Evolutionary conservation across 441 rosid genomes (phyloP).

Genomic region (Arabidopsis hybrid): DNA sequence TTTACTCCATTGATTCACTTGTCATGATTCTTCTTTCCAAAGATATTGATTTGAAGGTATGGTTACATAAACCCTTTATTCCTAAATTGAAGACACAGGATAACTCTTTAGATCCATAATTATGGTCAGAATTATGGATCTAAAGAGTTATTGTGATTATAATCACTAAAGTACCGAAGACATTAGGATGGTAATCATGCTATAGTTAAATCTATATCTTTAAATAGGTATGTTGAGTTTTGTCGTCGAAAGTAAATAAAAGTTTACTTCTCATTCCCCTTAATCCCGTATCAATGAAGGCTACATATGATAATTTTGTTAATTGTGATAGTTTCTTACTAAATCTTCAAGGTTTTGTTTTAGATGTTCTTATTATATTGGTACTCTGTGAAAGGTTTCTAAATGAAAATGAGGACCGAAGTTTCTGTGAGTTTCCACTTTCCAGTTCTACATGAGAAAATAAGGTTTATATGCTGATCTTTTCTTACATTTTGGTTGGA

Average conservation of each 20-base stretch:
- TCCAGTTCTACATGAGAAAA: background rate
- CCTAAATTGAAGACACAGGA: background rate
- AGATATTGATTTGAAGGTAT: too few relatives aligned
- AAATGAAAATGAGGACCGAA: constrained; percentile 11
- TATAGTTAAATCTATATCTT: background rate
- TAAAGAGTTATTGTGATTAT: too few relatives aligned
- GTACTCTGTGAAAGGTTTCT: background rate
- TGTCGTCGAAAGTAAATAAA: background rate
- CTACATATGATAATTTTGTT: background rate
- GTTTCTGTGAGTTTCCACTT: constrained; percentile 18
- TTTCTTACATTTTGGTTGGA: constrained; percentile 1
- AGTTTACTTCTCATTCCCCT: background rate
- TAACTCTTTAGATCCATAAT: background rate
- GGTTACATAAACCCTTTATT: constrained; percentile 1
- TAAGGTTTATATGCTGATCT: too few relatives aligned
- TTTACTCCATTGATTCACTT: constrained; percentile 11
- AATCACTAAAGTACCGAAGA: background rate
- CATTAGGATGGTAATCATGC: constrained; percentile 1
- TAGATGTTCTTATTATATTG: background rate
- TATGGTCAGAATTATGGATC: background rate
- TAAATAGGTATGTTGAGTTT: background rate
- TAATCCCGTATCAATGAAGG: background rate
- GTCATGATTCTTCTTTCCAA: background rate
- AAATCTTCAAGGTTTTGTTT: background rate
- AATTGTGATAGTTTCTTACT: background rate